These are phyloP conservation scores for Metschnikowia similis DNA, from an alignment of 805 yeast species.

Conservation along the genomic window DNA sequence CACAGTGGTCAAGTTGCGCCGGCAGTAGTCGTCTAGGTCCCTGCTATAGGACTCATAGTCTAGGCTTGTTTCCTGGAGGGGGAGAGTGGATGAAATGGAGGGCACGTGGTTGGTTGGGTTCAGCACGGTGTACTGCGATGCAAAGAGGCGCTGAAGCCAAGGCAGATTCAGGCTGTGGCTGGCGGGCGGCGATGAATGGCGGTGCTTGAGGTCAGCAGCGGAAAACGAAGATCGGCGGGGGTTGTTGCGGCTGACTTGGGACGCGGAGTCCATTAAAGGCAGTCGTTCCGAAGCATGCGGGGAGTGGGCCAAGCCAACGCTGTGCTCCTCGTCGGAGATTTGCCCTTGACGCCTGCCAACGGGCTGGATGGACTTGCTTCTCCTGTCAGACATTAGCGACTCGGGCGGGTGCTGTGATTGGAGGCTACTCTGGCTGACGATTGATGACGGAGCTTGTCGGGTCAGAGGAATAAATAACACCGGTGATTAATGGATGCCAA, in stretches of 20 bases:
- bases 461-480: no score
- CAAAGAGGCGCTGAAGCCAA: conserved; percentile 26
- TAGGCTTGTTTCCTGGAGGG: conserved; percentile 3
- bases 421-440: neutral
- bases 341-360: neutral
- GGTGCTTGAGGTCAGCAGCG: conserved; percentile 12
- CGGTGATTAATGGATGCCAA: no score
- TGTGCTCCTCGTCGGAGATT: neutral
- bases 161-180: conserved; percentile 12
- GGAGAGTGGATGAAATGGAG: conserved; percentile 7
- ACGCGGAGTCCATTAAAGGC: neutral
- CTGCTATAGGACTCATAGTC: conserved; percentile 6
- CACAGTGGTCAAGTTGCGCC: conserved; percentile 20
- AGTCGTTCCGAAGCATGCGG: neutral
- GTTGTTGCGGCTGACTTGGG: no score
- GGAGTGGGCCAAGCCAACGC: neutral
- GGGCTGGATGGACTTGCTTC: conserved; percentile 3
- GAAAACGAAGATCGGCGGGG: conserved; percentile 16
- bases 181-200: neutral
- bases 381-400: neutral
- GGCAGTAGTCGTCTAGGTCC: conserved; percentile 22
- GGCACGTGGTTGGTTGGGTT: conserved; percentile 21
- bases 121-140: conserved; percentile 27
- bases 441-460: no score
- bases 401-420: neutral